Evolutionary conservation across 257 asterid species (phyloP), one percentile per base, ranked within the genome.

Genomic region (Fraxinus quadrangulata): DNA sequence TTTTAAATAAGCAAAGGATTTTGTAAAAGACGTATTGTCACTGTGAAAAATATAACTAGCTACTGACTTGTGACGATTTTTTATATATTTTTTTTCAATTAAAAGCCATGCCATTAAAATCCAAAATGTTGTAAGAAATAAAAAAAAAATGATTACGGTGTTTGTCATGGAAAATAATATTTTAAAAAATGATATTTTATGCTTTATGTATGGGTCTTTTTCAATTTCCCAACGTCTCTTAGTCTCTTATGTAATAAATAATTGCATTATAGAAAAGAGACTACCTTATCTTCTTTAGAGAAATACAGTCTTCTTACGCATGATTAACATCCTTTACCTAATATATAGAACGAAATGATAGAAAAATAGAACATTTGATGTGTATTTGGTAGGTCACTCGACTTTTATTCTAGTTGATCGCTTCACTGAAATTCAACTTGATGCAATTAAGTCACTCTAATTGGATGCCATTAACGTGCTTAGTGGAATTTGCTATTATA

Each of bases 201-300:
- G 28, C 51, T 3, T 36, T 61, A 1, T 11, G 12, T 24, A 19
- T 6, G 67, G 36, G 86, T 80, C 84, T 34, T 73, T 76, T 77
- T 80, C 84, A 80, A 24, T 47, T 67, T 19, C 67, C 40, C 40
- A 77, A 63, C 76, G 71, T 72, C 79, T 49, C 71, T 26, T 26
- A 26, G 28, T 26, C 28, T 26, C 28, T 17, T 17, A 72, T 71
- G 70, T 51, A 33, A 42, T 33, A 74, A 37, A 76, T 76, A 79
- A 80, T 80, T 80, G 84, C 33, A 65, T 21, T 45, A 47, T 24
- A n/a, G 80, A 83, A 83, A 28, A 80, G 30, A 37, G 76, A 74
- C 34, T 80, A 69, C 19, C 69, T 67, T 40, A 40, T 79, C 54
- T 51, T 16, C 23, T 24, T 70, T 19, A 73, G 12, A 7, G 11